Conservation (phyloP, 805 yeast species). For the Maudiozyma serrabonitensis region DNA sequence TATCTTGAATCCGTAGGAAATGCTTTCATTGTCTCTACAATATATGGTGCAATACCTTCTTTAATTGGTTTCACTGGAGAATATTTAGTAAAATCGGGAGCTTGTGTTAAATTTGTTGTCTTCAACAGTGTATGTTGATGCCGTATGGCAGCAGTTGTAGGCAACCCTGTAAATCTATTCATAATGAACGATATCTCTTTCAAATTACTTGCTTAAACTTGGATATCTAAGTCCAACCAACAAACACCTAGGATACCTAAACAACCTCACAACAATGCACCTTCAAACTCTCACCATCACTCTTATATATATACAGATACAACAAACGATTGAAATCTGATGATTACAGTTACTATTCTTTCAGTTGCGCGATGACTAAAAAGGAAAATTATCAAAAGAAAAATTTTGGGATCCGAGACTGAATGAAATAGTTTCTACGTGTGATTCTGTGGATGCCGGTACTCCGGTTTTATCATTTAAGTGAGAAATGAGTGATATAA, state of each 20-base stretch:
- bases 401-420: too few relatives aligned
- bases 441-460: neutral
- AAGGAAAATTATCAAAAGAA: too few relatives aligned
- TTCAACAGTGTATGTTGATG: slow-evolving; percentile 11
- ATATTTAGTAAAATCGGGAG: slow-evolving; percentile 30
- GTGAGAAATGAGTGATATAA: neutral
- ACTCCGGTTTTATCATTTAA: neutral
- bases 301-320: neutral
- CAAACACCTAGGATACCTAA: too few relatives aligned
- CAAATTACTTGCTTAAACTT: too few relatives aligned
- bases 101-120: slow-evolving; percentile 19
- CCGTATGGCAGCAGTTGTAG: slow-evolving; percentile 1
- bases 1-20: slow-evolving; percentile 36
- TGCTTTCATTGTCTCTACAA: slow-evolving; percentile 29
- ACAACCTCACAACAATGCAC: too few relatives aligned
- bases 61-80: slow-evolving; percentile 28
- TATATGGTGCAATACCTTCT: slow-evolving; percentile 28
- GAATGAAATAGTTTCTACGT: neutral
- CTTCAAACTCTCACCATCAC: too few relatives aligned
- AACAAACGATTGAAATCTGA: neutral
- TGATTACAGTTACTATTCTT: neutral
- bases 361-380: too few relatives aligned
- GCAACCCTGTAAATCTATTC: neutral
- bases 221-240: too few relatives aligned
- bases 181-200: neutral